These are phyloP conservation scores for Alternaria sp. DNA, from an alignment of 2,329 filamentous ascomycete genomes.

Conservation along the genomic window DNA sequence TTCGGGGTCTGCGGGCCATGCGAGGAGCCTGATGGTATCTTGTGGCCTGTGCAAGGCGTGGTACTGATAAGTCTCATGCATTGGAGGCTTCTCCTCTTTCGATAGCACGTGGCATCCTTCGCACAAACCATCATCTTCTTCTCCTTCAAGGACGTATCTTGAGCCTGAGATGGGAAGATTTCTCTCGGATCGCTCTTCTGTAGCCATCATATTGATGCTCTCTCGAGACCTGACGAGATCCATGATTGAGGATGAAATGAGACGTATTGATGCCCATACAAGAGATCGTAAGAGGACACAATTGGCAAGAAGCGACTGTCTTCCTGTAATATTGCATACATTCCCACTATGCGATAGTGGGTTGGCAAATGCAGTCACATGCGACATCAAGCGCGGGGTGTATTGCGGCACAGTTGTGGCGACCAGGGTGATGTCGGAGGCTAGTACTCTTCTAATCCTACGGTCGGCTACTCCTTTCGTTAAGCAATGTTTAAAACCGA, in stretches of 20 bases:
- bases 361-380: not conserved
- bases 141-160: fast-evolving
- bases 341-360: not conserved
- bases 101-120: not conserved
- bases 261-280: not conserved
- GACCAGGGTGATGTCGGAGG: not conserved
- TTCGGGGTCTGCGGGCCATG: not conserved
- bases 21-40: not conserved
- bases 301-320: not conserved
- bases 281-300: not conserved
- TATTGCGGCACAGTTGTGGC: not conserved
- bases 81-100: not conserved
- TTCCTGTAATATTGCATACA: not conserved
- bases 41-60: not conserved
- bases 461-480: not conserved
- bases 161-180: not conserved
- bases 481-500: not conserved
- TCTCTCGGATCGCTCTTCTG: fast-evolving
- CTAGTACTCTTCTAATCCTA: not conserved
- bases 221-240: not conserved
- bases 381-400: not conserved
- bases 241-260: not conserved
- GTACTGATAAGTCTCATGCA: not conserved
- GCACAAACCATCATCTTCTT: not conserved
- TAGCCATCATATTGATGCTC: not conserved